These are phyloP conservation scores for Oldenlandia corymbosa DNA, from an alignment of 257 asterid genomes.

Conservation along the genomic window DNA sequence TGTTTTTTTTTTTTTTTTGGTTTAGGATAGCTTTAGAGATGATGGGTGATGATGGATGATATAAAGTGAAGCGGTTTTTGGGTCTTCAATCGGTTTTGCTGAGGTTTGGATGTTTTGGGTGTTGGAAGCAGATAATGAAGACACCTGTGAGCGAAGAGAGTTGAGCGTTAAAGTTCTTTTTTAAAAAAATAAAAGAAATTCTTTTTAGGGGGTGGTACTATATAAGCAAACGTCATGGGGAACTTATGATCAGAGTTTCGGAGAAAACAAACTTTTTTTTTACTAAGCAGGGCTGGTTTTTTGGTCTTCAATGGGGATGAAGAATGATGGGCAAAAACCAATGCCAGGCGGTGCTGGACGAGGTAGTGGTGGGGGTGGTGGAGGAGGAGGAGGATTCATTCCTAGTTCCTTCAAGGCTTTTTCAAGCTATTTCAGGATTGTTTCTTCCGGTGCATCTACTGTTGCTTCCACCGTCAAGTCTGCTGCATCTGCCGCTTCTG, in stretches of 20 bases:
- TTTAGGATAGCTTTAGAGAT: conserved; percentile 28
- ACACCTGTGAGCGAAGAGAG: conserved; percentile 39
- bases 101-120: conserved; percentile 35
- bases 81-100: conserved; percentile 15
- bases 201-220: background rate
- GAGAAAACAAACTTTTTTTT: conserved; percentile 10
- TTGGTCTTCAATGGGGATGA: conserved; percentile 45
- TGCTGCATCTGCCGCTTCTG: conserved; percentile 89
- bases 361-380: conserved; percentile 28
- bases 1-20: conserved; percentile 3
- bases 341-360: conserved; percentile 41
- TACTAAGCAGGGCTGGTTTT: conserved; percentile 7
- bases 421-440: conserved; percentile 63
- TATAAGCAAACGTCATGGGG: conserved; percentile 14
- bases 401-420: conserved; percentile 68
- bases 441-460: conserved; percentile 74
- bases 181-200: too few species aligned
- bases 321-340: conserved; percentile 52
- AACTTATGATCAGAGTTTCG: conserved; percentile 38
- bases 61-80: background rate
- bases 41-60: background rate
- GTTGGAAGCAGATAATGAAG: conserved; percentile 43
- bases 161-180: conserved; percentile 6
- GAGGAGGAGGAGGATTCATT: conserved; percentile 37
- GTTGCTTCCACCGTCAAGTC: conserved; percentile 86